phyloP scores from a whole-genome alignment of 2,329 filamentous ascomycete species.

The Beauveria varroae region DNA sequence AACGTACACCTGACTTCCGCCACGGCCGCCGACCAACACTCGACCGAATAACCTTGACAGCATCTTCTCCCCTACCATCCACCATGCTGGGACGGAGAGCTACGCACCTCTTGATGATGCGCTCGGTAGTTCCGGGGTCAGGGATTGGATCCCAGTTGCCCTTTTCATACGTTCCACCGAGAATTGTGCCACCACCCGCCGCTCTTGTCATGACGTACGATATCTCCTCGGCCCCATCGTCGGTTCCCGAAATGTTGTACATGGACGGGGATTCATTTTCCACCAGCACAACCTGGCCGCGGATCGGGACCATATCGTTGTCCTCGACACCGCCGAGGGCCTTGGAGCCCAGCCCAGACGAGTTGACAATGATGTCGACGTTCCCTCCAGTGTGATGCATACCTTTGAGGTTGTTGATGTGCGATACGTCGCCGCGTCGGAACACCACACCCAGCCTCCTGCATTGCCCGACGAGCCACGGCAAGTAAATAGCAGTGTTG shows the following conservation, averaged over 20 bases:
- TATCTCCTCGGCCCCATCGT: constrained; percentile 65
- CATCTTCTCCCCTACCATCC: constrained; percentile 50
- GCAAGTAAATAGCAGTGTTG: constrained; percentile 80
- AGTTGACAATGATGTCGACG: constrained; percentile 71
- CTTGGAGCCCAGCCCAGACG: constrained; percentile 68
- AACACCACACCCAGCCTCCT: constrained; percentile 62
- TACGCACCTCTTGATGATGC: constrained; percentile 76
- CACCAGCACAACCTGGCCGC: constrained; percentile 82
- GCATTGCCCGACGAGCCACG: constrained; percentile 78
- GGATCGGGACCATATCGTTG: constrained; percentile 59
- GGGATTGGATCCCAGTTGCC: constrained; percentile 71
- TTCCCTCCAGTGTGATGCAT: constrained; percentile 42
- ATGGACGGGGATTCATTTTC: constrained; percentile 69
- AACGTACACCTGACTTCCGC: constrained; percentile 62
- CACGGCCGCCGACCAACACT: constrained; percentile 74
- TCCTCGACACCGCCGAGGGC: constrained; percentile 79
- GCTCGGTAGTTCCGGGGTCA: constrained; percentile 68
- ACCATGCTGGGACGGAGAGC: constrained; percentile 58
- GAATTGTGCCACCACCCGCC: constrained; percentile 68
- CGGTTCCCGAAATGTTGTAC: constrained; percentile 62
- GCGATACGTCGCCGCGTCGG: constrained; percentile 52
- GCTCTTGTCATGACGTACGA: constrained; percentile 79
- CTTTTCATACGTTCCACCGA: constrained; percentile 77
- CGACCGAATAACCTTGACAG: constrained; percentile 68
- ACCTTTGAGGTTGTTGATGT: constrained; percentile 60